Conservation (phyloP, 495 filamentous ascomycete species). For the Penicillium samsonianum region DNA sequence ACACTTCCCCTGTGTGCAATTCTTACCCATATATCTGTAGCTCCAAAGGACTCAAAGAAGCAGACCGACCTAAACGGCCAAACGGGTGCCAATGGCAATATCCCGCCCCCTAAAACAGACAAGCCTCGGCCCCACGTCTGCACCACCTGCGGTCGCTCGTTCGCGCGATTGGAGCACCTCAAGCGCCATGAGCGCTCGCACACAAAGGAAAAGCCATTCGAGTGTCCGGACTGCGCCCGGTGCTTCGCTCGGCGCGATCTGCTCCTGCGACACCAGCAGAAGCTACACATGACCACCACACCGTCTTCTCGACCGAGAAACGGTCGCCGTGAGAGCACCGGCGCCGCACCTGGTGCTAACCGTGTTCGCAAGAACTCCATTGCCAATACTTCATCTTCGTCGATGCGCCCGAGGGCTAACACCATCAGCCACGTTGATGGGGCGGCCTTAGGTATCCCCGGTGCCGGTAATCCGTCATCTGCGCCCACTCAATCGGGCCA, state of each 20-base stretch:
- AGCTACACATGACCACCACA: constrained; percentile 94
- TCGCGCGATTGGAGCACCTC: constrained; percentile 92
- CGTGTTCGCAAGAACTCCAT: constrained; percentile 92
- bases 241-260: constrained; percentile 96
- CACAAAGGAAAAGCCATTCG: constrained; percentile 99
- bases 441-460: constrained; percentile 69
- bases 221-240: constrained; percentile 91
- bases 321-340: constrained; percentile 77
- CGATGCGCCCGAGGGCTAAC: constrained; percentile 89
- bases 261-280: constrained; percentile 94
- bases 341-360: constrained; percentile 67
- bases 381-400: constrained; percentile 60
- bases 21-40: constrained; percentile 26
- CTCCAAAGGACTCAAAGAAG: constrained; percentile 37
- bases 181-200: constrained; percentile 98
- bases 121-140: constrained; percentile 96
- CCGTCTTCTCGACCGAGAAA: constrained; percentile 85
- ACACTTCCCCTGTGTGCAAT: constrained; percentile 13
- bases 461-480: constrained; percentile 59
- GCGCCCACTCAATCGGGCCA: constrained; percentile 48
- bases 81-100: constrained; percentile 28
- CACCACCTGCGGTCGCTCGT: constrained; percentile 87
- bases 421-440: constrained; percentile 95
- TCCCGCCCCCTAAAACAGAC: constrained; percentile 87
- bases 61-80: constrained; percentile 38